A percentile compares a stretch with the other conserved stretches of the same genome.
Conservation (phyloP, 2,329 filamentous ascomycete genomes). For the Xylariaceae sp. region DNA sequence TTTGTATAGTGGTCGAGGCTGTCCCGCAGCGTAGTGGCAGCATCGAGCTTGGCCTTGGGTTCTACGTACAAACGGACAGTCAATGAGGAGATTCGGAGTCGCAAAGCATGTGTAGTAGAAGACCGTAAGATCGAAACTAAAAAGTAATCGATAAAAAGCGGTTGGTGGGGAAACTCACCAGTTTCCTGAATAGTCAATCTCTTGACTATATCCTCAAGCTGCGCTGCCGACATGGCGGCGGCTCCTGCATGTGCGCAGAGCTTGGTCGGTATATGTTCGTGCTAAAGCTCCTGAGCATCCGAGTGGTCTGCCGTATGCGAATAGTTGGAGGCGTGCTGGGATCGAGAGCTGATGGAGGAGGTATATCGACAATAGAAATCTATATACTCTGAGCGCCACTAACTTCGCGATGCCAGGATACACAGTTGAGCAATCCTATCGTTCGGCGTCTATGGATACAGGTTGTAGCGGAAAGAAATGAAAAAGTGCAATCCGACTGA, state of each 20-base stretch:
- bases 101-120: not conserved
- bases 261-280: conserved; percentile 10
- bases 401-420: too few relatives aligned
- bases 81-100: conserved; percentile 1
- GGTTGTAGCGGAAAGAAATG: conserved; percentile 18
- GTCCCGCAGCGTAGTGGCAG: conserved; percentile 87
- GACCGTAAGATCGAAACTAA: not conserved
- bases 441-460: not conserved
- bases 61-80: conserved; percentile 59
- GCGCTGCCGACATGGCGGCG: conserved; percentile 65
- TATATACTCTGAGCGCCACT: not conserved
- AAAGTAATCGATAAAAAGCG: not conserved
- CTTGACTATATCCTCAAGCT: conserved; percentile 68
- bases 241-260: conserved; percentile 45
- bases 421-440: too few relatives aligned
- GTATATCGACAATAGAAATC: not conserved
- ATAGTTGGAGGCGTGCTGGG: not conserved
- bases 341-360: not conserved
- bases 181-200: conserved; percentile 62
- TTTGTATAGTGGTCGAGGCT: conserved; percentile 87
- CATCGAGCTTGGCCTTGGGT: conserved; percentile 78
- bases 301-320: not conserved
- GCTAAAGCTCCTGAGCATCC: conserved; percentile 1
- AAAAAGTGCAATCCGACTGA: conserved; percentile 13
- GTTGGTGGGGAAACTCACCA: conserved; percentile 49